A percentile compares a stretch with the other conserved stretches of the same genome.
Evolutionary conservation across 306 rosid genomes (phyloP).

Genomic region (Lathyrus tuberosus): DNA sequence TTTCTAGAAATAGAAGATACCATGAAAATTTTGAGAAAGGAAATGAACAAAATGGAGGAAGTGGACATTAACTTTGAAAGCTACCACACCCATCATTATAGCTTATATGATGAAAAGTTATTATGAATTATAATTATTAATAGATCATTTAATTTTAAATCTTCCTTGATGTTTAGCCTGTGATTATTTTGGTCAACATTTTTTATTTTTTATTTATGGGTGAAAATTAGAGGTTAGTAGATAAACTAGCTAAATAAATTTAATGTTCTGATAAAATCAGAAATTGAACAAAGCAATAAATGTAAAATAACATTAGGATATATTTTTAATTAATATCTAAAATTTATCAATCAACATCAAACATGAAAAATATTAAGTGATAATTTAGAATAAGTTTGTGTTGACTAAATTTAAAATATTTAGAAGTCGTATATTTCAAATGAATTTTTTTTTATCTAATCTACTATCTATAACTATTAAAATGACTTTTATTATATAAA

Average conservation of each 20-base stretch:
- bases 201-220: neutral
- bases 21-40: conserved; percentile 51
- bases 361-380: no score
- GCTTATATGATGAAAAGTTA: conserved; percentile 24
- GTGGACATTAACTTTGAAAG: conserved; percentile 33
- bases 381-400: no score
- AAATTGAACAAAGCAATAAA: no score
- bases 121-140: neutral
- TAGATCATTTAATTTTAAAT: neutral
- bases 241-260: neutral
- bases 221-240: neutral
- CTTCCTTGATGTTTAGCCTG: neutral
- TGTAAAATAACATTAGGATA: no score
- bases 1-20: conserved; percentile 50
- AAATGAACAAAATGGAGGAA: conserved; percentile 54
- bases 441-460: no score
- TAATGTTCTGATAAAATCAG: neutral
- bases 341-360: no score
- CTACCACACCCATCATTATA: conserved; percentile 30
- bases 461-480: neutral
- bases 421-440: no score
- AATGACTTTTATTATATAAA: neutral
- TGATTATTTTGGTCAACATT: neutral
- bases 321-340: no score
- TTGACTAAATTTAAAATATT: no score